Evolutionary conservation across 495 filamentous ascomycete species (phyloP).

Genomic region (Massariosphaeria phaeospora): DNA sequence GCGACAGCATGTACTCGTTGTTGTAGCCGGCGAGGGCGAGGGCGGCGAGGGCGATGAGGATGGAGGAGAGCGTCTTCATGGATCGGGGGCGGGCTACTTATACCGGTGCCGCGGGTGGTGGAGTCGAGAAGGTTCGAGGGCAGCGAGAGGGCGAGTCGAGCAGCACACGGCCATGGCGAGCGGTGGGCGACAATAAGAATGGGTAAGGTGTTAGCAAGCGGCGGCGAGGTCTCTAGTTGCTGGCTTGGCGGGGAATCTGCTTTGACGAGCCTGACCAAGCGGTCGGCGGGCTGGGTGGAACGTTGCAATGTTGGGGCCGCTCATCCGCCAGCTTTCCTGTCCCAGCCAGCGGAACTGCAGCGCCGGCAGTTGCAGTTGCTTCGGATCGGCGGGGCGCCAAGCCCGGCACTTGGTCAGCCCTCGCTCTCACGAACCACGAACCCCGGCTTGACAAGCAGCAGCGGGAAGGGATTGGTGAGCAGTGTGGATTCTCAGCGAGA

Average conservation of each 20-base stretch:
- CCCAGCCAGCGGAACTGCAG: no score
- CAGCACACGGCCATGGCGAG: constrained; percentile 20
- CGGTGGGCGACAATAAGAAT: not conserved
- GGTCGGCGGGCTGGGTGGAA: no score
- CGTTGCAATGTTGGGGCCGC: no score
- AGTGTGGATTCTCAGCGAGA: no score
- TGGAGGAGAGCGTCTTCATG: constrained; percentile 36
- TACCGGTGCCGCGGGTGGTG: constrained; percentile 18
- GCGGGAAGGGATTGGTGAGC: no score
- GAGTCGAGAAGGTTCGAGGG: constrained; percentile 24
- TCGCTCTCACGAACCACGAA: no score
- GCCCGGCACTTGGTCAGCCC: no score
- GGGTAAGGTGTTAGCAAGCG: constrained; percentile 19
- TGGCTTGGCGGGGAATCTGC: constrained; percentile 1
- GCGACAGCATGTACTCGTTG: constrained; percentile 32
- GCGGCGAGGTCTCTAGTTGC: not conserved
- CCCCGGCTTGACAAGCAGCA: no score
- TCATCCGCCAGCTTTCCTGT: no score
- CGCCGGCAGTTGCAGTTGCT: no score
- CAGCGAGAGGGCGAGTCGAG: constrained; percentile 8
- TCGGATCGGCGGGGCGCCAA: not conserved
- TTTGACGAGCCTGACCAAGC: constrained; percentile 22
- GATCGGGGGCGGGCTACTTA: constrained; percentile 29
- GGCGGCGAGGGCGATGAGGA: constrained; percentile 38
- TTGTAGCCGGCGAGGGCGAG: constrained; percentile 37